Evolutionary conservation across 441 rosid genomes (phyloP).

Genomic region (Arabidopsis hybrid): DNA sequence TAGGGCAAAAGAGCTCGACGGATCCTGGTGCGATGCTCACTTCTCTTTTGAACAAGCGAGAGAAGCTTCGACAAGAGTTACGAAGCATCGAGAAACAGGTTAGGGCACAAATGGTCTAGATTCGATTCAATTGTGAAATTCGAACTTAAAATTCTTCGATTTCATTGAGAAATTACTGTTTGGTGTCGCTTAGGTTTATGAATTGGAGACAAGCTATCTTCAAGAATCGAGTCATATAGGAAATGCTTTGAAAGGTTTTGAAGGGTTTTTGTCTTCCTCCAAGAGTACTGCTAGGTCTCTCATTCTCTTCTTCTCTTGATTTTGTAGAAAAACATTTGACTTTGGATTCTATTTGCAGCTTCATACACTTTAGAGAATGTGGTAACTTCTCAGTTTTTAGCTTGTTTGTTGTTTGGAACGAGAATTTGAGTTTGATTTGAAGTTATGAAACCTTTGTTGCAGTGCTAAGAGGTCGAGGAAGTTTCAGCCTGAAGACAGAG

Average conservation of each 20-base stretch:
- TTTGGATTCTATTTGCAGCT: constrained; percentile 2
- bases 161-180: background rate
- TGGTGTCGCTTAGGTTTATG: constrained; percentile 67
- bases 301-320: background rate
- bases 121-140: background rate
- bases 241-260: constrained; percentile 93
- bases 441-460: constrained; percentile 31
- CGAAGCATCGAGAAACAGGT: constrained; percentile 92
- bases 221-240: constrained; percentile 98
- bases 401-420: constrained; percentile 4
- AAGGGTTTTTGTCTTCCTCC: constrained; percentile 91
- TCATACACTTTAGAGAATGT: constrained; percentile 11
- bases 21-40: constrained; percentile 81
- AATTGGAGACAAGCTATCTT: constrained; percentile 95
- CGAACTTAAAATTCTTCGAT: background rate
- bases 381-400: background rate
- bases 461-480: constrained; percentile 96
- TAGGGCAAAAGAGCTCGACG: constrained; percentile 70
- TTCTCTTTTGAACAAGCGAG: constrained; percentile 70
- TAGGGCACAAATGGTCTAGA: background rate
- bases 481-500: constrained; percentile 95
- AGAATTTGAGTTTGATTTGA: background rate
- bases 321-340: constrained; percentile 24
- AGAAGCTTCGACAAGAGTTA: constrained; percentile 90
- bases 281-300: constrained; percentile 72